phyloP scores from a whole-genome alignment of 441 rosid genomes.

The Erodium chrysanthum region DNA sequence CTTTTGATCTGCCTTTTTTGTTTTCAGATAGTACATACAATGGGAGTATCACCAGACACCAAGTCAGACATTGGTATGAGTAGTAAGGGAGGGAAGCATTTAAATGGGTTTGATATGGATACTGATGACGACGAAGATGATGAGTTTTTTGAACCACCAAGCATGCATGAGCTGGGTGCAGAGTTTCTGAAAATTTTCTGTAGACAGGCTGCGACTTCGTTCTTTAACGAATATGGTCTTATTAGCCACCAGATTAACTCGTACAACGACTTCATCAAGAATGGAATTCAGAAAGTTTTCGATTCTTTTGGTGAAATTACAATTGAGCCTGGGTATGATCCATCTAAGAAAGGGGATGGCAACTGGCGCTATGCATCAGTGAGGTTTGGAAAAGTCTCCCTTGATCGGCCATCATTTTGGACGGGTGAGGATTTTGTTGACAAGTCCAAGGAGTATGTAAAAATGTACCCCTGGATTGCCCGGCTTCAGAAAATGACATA shows the following conservation, averaged over 20 bases:
- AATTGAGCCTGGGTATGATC: slow-evolving; percentile 60
- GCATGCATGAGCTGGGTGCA: slow-evolving; percentile 37
- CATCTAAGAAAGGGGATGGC: slow-evolving; percentile 51
- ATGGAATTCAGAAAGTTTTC: slow-evolving; percentile 53
- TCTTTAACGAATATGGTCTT: slow-evolving; percentile 59
- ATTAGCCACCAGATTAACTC: slow-evolving; percentile 80
- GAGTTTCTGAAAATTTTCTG: slow-evolving; percentile 39
- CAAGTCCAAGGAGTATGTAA: slow-evolving; percentile 27
- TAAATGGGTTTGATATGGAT: slow-evolving; percentile 28
- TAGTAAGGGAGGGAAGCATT: slow-evolving; percentile 21
- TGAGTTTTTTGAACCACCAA: slow-evolving; percentile 19
- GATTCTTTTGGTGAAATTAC: slow-evolving; percentile 50
- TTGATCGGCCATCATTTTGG: slow-evolving; percentile 52
- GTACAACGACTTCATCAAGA: slow-evolving; percentile 48
- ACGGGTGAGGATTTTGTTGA: slow-evolving; percentile 23
- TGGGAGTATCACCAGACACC: slow-evolving; percentile 22
- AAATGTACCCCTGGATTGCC: slow-evolving; percentile 61
- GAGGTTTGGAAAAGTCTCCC: slow-evolving; percentile 47
- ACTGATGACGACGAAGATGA: slow-evolving; percentile 24
- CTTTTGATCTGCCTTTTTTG: not conserved
- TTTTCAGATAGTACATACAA: slow-evolving; percentile 23
- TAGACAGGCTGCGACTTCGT: slow-evolving; percentile 42
- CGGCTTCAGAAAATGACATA: slow-evolving; percentile 88
- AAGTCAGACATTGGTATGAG: slow-evolving; percentile 20
- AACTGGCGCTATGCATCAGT: slow-evolving; percentile 50